A percentile compares a stretch with the other conserved stretches of the same genome.
These are phyloP conservation scores for Starmerella cellae DNA, from an alignment of 805 yeast genomes.

Conservation along the genomic window DNA sequence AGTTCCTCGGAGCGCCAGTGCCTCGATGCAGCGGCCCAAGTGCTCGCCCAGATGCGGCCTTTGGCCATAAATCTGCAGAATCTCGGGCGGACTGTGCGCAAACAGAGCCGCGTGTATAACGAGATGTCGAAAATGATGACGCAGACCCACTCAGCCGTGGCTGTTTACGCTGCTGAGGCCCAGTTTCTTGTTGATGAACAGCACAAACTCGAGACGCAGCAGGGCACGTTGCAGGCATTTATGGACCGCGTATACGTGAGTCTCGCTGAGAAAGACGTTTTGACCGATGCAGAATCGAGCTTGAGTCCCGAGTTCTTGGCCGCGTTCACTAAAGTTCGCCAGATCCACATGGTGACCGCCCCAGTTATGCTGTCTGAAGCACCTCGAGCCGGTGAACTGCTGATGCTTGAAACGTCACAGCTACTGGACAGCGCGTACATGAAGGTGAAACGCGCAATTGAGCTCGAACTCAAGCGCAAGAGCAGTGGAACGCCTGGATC, in stretches of 20 bases:
- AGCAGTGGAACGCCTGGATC: neutral
- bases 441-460: constrained; percentile 37
- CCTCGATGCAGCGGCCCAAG: constrained; percentile 16
- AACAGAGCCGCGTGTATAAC: constrained; percentile 14
- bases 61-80: constrained; percentile 22
- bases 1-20: constrained; percentile 11
- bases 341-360: constrained; percentile 54
- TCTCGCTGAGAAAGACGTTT: constrained; percentile 54
- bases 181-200: constrained; percentile 21
- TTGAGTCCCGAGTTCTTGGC: constrained; percentile 44
- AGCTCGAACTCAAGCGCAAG: constrained; percentile 20
- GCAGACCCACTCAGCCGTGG: constrained; percentile 19
- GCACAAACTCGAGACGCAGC: constrained; percentile 18
- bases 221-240: constrained; percentile 24
- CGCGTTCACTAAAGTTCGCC: constrained; percentile 47
- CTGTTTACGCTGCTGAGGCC: constrained; percentile 24
- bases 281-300: constrained; percentile 27
- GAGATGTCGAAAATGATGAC: constrained; percentile 20
- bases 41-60: constrained; percentile 27
- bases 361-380: constrained; percentile 42
- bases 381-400: constrained; percentile 36
- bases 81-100: constrained; percentile 20
- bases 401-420: constrained; percentile 27
- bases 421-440: constrained; percentile 42
- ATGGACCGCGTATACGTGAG: constrained; percentile 52